phyloP scores from a whole-genome alignment of 306 rosid genomes.

The Cucumis cinereus region DNA sequence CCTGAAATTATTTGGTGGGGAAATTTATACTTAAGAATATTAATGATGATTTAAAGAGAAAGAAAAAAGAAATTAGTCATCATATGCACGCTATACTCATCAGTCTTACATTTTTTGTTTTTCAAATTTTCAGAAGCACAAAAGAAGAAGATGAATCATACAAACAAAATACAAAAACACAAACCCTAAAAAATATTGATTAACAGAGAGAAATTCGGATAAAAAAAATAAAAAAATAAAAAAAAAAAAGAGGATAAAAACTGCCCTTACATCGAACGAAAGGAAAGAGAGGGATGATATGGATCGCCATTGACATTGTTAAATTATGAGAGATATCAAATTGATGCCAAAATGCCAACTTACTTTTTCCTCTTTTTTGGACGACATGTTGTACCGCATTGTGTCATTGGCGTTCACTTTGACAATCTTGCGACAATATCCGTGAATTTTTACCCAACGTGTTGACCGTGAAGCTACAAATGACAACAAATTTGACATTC shows the following conservation, averaged over 20 bases:
- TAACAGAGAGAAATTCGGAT: not conserved
- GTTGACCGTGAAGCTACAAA: slow-evolving; percentile 28
- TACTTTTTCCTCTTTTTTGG: not conserved
- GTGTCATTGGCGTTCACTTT: slow-evolving; percentile 6
- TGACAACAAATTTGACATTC: slow-evolving; percentile 10
- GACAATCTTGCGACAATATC: slow-evolving; percentile 34
- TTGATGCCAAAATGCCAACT: not conserved
- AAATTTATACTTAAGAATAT: too few species aligned
- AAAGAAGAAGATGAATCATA: not conserved
- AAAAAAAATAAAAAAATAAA: not conserved
- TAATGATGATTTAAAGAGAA: too few species aligned
- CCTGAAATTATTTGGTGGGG: too few species aligned
- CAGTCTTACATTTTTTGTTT: not conserved
- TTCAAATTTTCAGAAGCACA: not conserved
- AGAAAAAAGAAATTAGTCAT: too few species aligned
- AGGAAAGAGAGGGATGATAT: not conserved
- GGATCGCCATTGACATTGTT: not conserved
- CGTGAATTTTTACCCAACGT: slow-evolving; percentile 23
- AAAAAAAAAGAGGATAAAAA: not conserved
- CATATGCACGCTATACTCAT: not conserved
- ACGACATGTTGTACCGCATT: not conserved
- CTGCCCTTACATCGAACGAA: not conserved
- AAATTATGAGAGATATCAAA: not conserved
- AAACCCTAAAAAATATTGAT: not conserved
- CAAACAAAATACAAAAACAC: not conserved